Evolutionary conservation across 768 basidiomycete species (phyloP).

Genomic region (Tephrocybe sp.): DNA sequence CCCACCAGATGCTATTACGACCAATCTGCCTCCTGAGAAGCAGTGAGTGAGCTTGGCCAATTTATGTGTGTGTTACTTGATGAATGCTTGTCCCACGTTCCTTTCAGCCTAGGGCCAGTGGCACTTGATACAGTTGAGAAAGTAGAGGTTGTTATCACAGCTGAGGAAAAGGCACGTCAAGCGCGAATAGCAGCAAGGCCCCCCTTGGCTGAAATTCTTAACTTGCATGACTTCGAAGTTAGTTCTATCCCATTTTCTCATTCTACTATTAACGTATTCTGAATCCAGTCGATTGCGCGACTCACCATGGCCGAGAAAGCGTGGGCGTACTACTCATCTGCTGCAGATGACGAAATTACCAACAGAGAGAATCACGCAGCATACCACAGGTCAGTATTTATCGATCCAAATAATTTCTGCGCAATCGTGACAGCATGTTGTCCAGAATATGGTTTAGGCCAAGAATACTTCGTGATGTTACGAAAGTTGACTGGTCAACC

Average conservation of each 20-base stretch:
- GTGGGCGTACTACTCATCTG: conserved; percentile 98
- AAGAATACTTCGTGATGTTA: conserved; percentile 81
- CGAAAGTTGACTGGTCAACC: conserved; percentile 83
- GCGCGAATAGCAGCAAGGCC: conserved; percentile 64
- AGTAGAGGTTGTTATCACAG: conserved; percentile 61
- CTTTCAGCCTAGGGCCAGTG: conserved; percentile 69
- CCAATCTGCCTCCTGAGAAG: conserved; percentile 80
- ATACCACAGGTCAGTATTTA: conserved; percentile 68
- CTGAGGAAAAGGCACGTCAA: conserved; percentile 70
- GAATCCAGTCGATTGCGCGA: conserved; percentile 74
- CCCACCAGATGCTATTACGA: conserved; percentile 78
- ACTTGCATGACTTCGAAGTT: conserved; percentile 94
- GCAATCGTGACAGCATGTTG: no score
- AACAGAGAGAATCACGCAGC: conserved; percentile 87
- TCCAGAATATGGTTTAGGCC: conserved; percentile 88
- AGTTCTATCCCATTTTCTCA: conserved; percentile 7
- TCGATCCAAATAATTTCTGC: background rate
- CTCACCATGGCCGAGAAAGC: conserved; percentile 81
- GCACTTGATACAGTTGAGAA: conserved; percentile 68
- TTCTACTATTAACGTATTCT: conserved; percentile 3
- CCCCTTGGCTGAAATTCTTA: conserved; percentile 76
- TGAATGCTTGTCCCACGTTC: background rate
- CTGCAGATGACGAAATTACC: conserved; percentile 94
- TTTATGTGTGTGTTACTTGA: conserved; percentile 5
- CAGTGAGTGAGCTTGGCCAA: conserved; percentile 48